Percentiles rank a stretch among this genome's conserved stretches.
Conservation (phyloP, 371 early-diverging fungal genomes). For the Lichtheimia corymbifera region DNA sequence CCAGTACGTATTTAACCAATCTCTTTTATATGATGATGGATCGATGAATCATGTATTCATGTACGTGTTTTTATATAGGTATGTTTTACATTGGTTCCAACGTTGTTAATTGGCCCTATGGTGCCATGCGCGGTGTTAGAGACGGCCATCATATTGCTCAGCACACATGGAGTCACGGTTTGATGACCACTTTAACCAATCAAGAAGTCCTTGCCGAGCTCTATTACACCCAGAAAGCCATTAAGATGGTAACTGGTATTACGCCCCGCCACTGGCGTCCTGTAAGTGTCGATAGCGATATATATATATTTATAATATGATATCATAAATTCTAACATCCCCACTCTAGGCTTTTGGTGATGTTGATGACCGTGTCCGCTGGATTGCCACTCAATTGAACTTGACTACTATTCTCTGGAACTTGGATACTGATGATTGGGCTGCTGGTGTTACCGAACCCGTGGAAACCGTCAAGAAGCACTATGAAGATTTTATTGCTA, state of each 20-base stretch:
- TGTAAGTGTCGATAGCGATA: slow-evolving; percentile 22
- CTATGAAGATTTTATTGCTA: slow-evolving; percentile 41
- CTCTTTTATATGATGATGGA: slow-evolving; percentile 66
- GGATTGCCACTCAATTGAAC: slow-evolving; percentile 54
- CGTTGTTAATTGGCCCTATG: slow-evolving; percentile 58
- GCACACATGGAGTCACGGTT: slow-evolving; percentile 74
- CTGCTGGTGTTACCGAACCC: slow-evolving; percentile 45
- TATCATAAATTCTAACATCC: neutral
- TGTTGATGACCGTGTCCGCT: slow-evolving; percentile 69
- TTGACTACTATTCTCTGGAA: slow-evolving; percentile 55
- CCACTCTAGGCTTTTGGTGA: slow-evolving; percentile 52
- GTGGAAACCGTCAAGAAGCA: slow-evolving; percentile 30
- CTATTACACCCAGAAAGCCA: slow-evolving; percentile 68
- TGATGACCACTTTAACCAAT: slow-evolving; percentile 68
- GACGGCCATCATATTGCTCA: slow-evolving; percentile 72
- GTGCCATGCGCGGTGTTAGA: slow-evolving; percentile 52
- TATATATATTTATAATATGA: slow-evolving; percentile 1
- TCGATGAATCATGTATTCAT: too few relatives aligned
- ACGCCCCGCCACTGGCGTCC: slow-evolving; percentile 54
- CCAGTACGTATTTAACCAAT: slow-evolving; percentile 25
- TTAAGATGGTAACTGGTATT: slow-evolving; percentile 57
- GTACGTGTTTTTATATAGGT: neutral
- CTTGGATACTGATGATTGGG: slow-evolving; percentile 60
- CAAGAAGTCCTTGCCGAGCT: slow-evolving; percentile 73
- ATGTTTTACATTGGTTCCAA: slow-evolving; percentile 75